Evolutionary conservation across 176 grass and related monocot species (phyloP).

Genomic region (Zoysia pacifica): DNA sequence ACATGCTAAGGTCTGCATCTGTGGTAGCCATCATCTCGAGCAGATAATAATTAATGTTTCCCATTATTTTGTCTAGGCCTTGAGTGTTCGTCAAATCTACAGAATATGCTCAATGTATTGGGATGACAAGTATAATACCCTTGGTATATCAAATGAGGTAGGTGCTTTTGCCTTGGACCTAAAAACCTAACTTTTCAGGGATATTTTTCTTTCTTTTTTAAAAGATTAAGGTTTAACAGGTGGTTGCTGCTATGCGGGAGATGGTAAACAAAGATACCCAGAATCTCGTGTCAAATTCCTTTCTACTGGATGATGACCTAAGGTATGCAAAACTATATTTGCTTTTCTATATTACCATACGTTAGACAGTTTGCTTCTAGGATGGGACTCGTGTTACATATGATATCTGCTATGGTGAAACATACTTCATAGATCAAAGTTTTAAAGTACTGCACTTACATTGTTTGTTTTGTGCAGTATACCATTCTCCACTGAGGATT

Average conservation of each 20-base stretch:
- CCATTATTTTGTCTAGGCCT: constrained; percentile 46
- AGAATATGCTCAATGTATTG: constrained; percentile 99
- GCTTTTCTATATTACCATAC: neutral
- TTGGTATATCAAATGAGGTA: constrained; percentile 79
- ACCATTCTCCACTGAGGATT: constrained; percentile 92
- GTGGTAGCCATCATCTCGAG: neutral
- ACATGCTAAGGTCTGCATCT: constrained; percentile 10
- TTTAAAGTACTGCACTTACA: constrained; percentile 31
- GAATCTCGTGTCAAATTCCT: constrained; percentile 88
- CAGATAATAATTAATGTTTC: constrained; percentile 24
- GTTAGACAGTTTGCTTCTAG: neutral
- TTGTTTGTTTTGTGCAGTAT: constrained; percentile 65
- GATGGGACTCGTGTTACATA: neutral
- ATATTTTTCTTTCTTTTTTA: constrained; percentile 24
- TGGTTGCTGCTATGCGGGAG: constrained; percentile 86
- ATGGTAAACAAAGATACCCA: constrained; percentile 87
- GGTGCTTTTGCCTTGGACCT: constrained; percentile 18
- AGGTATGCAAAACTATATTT: constrained; percentile 40
- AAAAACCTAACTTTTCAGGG: neutral
- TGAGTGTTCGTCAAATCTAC: constrained; percentile 96
- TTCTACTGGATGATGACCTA: constrained; percentile 94
- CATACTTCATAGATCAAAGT: neutral
- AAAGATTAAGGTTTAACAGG: constrained; percentile 46
- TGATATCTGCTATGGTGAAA: neutral
- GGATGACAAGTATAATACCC: constrained; percentile 93